Base-by-base conservation (phyloP, 805 yeast genomes). In the Groenewaldozyma salmanticensis region DNA sequence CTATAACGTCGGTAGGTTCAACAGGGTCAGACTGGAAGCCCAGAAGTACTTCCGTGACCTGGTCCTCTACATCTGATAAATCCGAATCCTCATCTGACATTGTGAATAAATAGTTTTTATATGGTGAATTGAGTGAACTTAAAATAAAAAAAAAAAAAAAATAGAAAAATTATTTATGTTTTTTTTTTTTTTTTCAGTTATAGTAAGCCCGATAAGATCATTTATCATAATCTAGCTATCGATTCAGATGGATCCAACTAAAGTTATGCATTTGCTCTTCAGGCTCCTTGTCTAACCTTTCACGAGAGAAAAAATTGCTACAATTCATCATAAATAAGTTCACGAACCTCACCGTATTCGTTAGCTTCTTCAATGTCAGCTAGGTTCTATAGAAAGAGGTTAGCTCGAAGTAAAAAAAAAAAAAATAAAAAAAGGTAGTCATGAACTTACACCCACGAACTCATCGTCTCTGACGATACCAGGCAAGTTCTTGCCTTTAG, bases 351-450 rank as follows among this genome's bases (percentile, higher is more conserved):
- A 20, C 58, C 59, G 34, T 43, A 48, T 58, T 87, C 96, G 58
- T 85, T 85, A 33, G 87, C 87, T 36, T 85, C 92, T 40, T 83
- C 90, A 42, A 87, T 73, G 51, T 81, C 94, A 54, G 79, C 76
- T 80, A 83, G 83, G 57, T 85, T 81, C 46, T 46, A 16, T 21
- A n/a, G 15, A 11, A 13, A n/a, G 9, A 6, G 7, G 18, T 9
- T 6, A 34, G 16, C 21, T 21, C 7, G 24, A 13, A 9, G 18
- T 6, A 15, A n/a, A 29, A 27, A 27, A 37, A 21, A 27, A 27
- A 17, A 13, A 16, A 11, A 4, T 11, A n/a, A 5, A n/a, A 21
- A 35, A 3, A 35, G 38, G 21, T 22, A 35, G 38, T 37, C 17
- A 9, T 33, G 7, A 6, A 43, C 46, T 40, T 46, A 42, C 46